Evolutionary conservation across 208 protist species (phyloP).

Genomic region (Wallacemonas sp.): DNA sequence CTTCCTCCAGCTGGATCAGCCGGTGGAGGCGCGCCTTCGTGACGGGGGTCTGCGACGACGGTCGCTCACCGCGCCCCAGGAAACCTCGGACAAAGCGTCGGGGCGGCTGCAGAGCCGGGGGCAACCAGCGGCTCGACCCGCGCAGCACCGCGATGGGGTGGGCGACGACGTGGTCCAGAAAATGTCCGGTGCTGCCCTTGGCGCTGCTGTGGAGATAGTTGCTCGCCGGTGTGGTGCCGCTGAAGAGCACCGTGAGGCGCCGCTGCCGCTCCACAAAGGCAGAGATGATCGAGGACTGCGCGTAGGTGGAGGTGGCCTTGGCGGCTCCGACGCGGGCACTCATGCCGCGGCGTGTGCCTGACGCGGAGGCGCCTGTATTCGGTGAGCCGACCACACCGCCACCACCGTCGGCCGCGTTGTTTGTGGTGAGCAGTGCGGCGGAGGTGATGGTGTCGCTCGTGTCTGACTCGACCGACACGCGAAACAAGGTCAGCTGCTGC

Average conservation of each 20-base stretch:
- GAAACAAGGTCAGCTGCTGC: slow-evolving; percentile 57
- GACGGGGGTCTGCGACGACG: not conserved
- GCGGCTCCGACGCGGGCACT: not conserved
- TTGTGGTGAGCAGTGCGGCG: not conserved
- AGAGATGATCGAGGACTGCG: slow-evolving; percentile 2
- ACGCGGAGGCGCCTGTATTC: not conserved
- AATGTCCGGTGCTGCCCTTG: slow-evolving; percentile 5
- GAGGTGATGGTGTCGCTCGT: not conserved
- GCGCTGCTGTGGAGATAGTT: slow-evolving; percentile 5
- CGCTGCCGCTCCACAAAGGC: not conserved
- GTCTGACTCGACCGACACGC: slow-evolving; percentile 4
- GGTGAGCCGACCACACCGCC: not conserved
- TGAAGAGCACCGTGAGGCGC: slow-evolving; percentile 8
- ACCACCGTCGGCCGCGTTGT: not conserved
- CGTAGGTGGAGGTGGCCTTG: slow-evolving; percentile 3
- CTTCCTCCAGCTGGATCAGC: slow-evolving; percentile 2
- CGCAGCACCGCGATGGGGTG: slow-evolving; percentile 11
- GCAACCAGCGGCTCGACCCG: slow-evolving; percentile 59
- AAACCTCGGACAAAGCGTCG: slow-evolving; percentile 39
- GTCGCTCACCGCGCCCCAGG: not conserved
- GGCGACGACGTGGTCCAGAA: not conserved
- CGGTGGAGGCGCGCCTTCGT: not conserved
- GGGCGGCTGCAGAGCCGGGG: slow-evolving; percentile 59
- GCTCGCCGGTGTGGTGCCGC: slow-evolving; percentile 15
- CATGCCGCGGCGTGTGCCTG: not conserved